Conservation (phyloP, 495 filamentous ascomycete species). For the Neurospora sp. region DNA sequence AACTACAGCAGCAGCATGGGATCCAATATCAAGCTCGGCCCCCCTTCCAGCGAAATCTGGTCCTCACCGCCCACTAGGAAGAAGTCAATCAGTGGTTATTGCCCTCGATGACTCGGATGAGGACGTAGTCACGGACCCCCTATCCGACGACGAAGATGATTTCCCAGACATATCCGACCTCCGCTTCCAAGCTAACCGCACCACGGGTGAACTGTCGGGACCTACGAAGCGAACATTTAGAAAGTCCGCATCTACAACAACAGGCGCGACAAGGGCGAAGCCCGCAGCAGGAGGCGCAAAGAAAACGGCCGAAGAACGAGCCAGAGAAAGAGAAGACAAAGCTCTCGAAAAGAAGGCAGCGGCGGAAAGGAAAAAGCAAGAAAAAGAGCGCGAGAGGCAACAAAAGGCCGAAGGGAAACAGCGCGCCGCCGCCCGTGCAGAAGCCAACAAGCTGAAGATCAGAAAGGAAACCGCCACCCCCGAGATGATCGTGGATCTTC, state of each 20-base stretch:
- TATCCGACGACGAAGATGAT: slow-evolving; percentile 21
- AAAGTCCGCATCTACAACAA: slow-evolving; percentile 4
- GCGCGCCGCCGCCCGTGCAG: slow-evolving; percentile 55
- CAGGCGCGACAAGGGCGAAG: not conserved
- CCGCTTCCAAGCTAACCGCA: slow-evolving; percentile 5
- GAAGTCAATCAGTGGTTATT: slow-evolving; percentile 11
- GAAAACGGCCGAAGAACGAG: slow-evolving; percentile 27
- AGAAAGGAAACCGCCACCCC: slow-evolving; percentile 66
- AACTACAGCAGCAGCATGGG: slow-evolving; percentile 26
- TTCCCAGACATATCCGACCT: slow-evolving; percentile 30
- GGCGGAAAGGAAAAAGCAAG: slow-evolving; percentile 34
- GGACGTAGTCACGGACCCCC: not conserved
- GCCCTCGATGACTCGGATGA: slow-evolving; percentile 25
- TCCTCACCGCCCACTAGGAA: slow-evolving; percentile 4
- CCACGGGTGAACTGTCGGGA: not conserved
- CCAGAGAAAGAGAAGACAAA: slow-evolving; percentile 25
- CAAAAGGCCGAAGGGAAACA: slow-evolving; percentile 57
- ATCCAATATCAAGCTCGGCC: slow-evolving; percentile 41
- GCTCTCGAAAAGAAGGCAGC: slow-evolving; percentile 17
- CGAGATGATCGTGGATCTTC: slow-evolving; percentile 81
- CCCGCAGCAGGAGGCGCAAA: slow-evolving; percentile 6
- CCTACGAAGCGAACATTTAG: not conserved
- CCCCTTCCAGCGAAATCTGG: slow-evolving; percentile 16
- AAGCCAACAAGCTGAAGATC: slow-evolving; percentile 65
- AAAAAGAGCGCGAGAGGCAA: slow-evolving; percentile 46